Conservation (phyloP, 2,329 filamentous ascomycete species). For the Calonectria pauciramosa region DNA sequence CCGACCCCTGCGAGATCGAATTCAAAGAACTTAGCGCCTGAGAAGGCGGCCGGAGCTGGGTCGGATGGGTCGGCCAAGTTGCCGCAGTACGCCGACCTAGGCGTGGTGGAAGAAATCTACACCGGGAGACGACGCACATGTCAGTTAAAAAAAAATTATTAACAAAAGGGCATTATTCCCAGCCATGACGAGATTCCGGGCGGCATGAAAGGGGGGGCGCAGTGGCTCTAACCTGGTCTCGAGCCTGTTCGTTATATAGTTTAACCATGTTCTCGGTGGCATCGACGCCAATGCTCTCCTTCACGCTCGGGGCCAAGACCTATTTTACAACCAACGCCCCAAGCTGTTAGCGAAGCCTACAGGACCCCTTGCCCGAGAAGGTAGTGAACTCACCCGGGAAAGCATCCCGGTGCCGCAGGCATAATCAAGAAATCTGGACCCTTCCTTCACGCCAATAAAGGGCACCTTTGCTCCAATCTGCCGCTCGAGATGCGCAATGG, state of each 20-base stretch:
- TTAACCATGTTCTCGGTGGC: conserved; percentile 79
- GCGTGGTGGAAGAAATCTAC: conserved; percentile 47
- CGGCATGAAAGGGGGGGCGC: neutral
- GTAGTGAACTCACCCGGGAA: conserved; percentile 65
- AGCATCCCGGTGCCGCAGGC: conserved; percentile 80
- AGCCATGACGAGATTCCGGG: neutral
- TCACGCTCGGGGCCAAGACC: conserved; percentile 48
- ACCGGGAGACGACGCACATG: neutral
- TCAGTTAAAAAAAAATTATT: neutral
- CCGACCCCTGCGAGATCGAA: conserved; percentile 79
- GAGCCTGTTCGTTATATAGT: conserved; percentile 73
- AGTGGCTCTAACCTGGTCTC: conserved; percentile 60
- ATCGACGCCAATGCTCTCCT: conserved; percentile 77
- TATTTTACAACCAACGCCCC: conserved; percentile 22
- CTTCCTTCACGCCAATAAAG: conserved; percentile 70
- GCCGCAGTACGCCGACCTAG: conserved; percentile 70
- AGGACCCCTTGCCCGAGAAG: neutral
- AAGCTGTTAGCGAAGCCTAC: neutral
- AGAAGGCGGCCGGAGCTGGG: conserved; percentile 67
- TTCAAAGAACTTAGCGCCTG: conserved; percentile 72
- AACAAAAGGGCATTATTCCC: neutral
- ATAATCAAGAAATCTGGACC: conserved; percentile 77
- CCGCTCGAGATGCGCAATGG: conserved; percentile 66
- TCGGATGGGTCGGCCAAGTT: conserved; percentile 66
- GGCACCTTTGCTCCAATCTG: conserved; percentile 66